Base-by-base conservation (phyloP, 2,329 filamentous ascomycete genomes). In the Cladobotryum protrusum region DNA sequence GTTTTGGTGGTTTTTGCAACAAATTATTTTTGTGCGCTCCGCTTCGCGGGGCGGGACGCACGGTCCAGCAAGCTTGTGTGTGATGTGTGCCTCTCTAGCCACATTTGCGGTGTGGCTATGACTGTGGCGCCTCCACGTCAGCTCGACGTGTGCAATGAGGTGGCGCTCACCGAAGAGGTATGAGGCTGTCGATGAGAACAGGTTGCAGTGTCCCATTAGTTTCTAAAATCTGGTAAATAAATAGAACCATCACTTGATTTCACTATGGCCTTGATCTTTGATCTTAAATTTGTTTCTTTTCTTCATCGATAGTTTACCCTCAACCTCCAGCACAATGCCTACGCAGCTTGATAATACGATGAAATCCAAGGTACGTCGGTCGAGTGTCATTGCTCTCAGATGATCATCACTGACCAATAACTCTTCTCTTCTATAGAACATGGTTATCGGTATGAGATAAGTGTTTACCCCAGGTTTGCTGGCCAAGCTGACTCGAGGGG, bases 291-390 rank as follows among this genome's bases (percentile, higher is more conserved):
- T 32, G 29, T 42, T 19, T 37, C 3, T 20, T 13, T 34, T 17
- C 2, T 20, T 37, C 40, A 15, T 41, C 12, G 7, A 15, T 17
- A 39, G 9, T 3, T 17, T n/a, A 12, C 2, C 19, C 8, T n/a
- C 13, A 37, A 5, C n/a, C 36, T 19, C 12, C 12, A 48, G 29
- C 57, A 77, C 63, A 8, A 87, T 87, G 85, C 82, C 84, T 45
- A 89, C 85, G 51, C 75, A 77, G 29, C 66, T 89, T 3, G 86
- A 89, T 62, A 79, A 76, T 65, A 82, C 79, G 9, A 71, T 89
- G 70, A 83, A 77, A 59, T 88, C 85, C 48, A 85, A 84, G 73
- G 85, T 86, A 70, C 50, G 68, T 64, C 11, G 14, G 40, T 29
- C 8, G 13, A 33, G 15, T 17, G 17, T 34, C 9, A 47, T 29